These are phyloP conservation scores for Inonotus hispidus DNA, from an alignment of 1,284 basidiomycete genomes.

Conservation along the genomic window DNA sequence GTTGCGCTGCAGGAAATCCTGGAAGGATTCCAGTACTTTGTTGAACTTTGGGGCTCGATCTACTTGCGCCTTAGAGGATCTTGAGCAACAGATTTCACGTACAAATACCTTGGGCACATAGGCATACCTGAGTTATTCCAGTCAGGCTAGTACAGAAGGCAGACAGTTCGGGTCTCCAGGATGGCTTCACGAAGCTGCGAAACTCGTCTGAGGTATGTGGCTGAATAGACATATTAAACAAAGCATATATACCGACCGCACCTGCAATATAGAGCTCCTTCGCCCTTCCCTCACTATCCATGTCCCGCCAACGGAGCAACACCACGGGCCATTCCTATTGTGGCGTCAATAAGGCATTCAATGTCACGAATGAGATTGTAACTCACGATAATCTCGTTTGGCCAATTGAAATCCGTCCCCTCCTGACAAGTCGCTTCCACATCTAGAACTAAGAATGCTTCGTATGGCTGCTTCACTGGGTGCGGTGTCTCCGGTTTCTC, in stretches of 20 bases:
- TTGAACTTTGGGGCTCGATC: slow-evolving; percentile 75
- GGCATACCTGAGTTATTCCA: slow-evolving; percentile 80
- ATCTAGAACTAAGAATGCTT: slow-evolving; percentile 74
- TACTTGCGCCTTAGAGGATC: slow-evolving; percentile 60
- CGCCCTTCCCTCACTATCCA: slow-evolving; percentile 44
- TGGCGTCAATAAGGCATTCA: neutral
- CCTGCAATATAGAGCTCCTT: slow-evolving; percentile 48
- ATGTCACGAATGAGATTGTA: slow-evolving; percentile 12
- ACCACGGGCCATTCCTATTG: slow-evolving; percentile 84
- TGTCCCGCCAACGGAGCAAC: slow-evolving; percentile 78
- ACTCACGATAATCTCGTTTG: slow-evolving; percentile 91
- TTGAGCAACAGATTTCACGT: neutral
- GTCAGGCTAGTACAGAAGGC: slow-evolving; percentile 85
- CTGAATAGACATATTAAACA: neutral
- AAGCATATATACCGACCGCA: neutral
- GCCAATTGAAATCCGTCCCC: slow-evolving; percentile 65
- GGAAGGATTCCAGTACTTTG: slow-evolving; percentile 59
- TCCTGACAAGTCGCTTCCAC: slow-evolving; percentile 87
- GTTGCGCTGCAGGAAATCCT: slow-evolving; percentile 63
- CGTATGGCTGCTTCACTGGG: slow-evolving; percentile 50
- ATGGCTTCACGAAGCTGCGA: slow-evolving; percentile 83
- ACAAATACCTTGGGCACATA: neutral
- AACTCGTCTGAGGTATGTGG: slow-evolving; percentile 58
- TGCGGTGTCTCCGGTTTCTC: slow-evolving; percentile 9
- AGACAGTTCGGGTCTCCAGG: slow-evolving; percentile 78